Percentiles rank a stretch among this genome's conserved stretches.
Conservation (phyloP, 768 basidiomycete genomes). For the Leccinellum albellum region DNA sequence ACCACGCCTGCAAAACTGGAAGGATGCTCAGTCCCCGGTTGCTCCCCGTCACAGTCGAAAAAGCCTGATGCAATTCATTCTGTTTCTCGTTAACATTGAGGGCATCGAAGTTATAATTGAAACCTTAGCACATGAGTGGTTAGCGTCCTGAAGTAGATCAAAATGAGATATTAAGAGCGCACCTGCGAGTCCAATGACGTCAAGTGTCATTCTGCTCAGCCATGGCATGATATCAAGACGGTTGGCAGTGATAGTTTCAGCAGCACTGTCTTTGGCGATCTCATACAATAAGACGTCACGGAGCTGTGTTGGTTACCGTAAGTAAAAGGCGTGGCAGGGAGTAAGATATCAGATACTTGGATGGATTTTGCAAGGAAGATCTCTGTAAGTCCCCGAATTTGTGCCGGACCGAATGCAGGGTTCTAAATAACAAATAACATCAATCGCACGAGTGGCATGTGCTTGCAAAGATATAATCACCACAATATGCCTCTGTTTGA, state of each 20-base stretch:
- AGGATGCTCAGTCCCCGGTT: slow-evolving; percentile 15
- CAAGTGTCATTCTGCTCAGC: slow-evolving; percentile 35
- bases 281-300: slow-evolving; percentile 42
- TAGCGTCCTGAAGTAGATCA: neutral
- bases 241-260: neutral
- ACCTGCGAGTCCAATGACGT: slow-evolving; percentile 36
- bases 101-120: slow-evolving; percentile 35
- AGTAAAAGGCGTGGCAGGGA: neutral
- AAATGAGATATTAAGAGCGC: slow-evolving; percentile 9
- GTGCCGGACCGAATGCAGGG: slow-evolving; percentile 58
- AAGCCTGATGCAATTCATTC: slow-evolving; percentile 31
- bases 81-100: slow-evolving; percentile 20
- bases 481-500: slow-evolving; percentile 23
- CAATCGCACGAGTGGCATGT: neutral
- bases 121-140: slow-evolving; percentile 27
- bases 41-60: slow-evolving; percentile 23
- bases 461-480: slow-evolving; percentile 3
- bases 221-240: slow-evolving; percentile 32
- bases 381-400: slow-evolving; percentile 52
- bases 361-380: slow-evolving; percentile 57
- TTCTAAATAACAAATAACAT: slow-evolving; percentile 37
- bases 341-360: slow-evolving; percentile 31
- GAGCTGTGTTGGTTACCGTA: slow-evolving; percentile 22
- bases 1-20: slow-evolving; percentile 29
- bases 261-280: slow-evolving; percentile 24